Evolutionary conservation across 371 early-diverging fungal genomes (phyloP), one percentile per base, ranked within the genome.

Genomic region (Lichtheimia ramosa): DNA sequence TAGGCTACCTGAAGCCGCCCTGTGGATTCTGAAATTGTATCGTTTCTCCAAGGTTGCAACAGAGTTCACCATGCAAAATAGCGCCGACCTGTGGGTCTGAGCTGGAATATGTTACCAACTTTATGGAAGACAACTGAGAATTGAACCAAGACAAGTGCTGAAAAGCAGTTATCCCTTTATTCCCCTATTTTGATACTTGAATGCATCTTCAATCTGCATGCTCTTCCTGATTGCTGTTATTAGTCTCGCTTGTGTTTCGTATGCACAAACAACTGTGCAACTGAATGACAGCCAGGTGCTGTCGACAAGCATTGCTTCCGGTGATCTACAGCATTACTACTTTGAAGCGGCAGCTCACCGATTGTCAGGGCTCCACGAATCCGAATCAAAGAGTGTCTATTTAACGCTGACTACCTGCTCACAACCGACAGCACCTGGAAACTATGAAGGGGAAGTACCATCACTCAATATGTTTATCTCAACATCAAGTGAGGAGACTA

Each of bases 391-490:
- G 14, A 40, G 20, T n/a, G 54, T 75, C 18, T 73, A 65, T 59
- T 48, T 79, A 12, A 73, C 74, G 0, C 25, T 69, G 18, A 61
- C 73, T 7, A 69, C 50, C 13, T 79, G 80, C 43, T 62, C 53
- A 23, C 77, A 76, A 46, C 74, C 76, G n/a, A 48, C 25, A 25
- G 58, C 77, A 50, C 70, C 77, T 14, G 15, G 63, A 10, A 52
- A 51, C 21, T 66, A 56, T 28, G 63, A 60, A 24, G 73, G 69
- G 15, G 56, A 54, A 14, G 58, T 73, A 15, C 79, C 82, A 4
- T 70, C 78, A 0, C 51, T 83, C 23, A 63, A 70, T 23, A 43
- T 82, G 20, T 83, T 69, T 58, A 41, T 83, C 8, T 82, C 82
- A 7, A 77, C 66, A 2, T 72, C 79, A 1, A 62, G 56, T 39